Base-by-base conservation (phyloP, 805 yeast genomes). In the Kregervanrija fluxuum region DNA sequence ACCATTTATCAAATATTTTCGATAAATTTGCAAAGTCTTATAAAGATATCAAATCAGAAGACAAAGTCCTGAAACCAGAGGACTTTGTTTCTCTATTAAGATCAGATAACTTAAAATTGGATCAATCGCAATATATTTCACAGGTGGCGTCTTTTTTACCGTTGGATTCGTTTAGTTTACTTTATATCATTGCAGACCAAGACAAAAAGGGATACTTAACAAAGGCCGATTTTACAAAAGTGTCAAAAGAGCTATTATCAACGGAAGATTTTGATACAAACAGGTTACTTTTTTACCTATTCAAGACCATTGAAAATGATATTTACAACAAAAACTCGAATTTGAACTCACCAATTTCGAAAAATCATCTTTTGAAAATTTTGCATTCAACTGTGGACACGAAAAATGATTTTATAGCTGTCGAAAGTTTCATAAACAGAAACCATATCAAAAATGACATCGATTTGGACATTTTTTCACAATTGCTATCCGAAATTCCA, bases 161-260 rank as follows among this genome's bases (percentile, higher is more conserved):
- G 12, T 66, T 76, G 11, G 71, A 79, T 50, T 73, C 84, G 4
- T 79, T 78, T 61, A 85, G 84, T 5, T 72, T 90, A 48, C 78
- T 91, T 40, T 91, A 85, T 59, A 70, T 84, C 45, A 79, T 88
- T 28, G 87, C 95, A 12, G 98, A 91, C 65, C 77, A 77, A 47
- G 70, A 73, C 35, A 69, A 73, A 45, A 77, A 78, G 52, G 97
- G 96, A 8, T 80, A 72, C 47, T 38, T 63, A 17, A 55, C 59
- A 28, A 55, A 52, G 33, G 61, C 69, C 22, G 96, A 91, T 59
- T 91, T 95, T 84, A 66, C 77, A 41, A 73, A 74, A 37, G 85
- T 91, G 59, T 80, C 85, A 54, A 70, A 74, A 48, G 71, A 71
- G 32, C 63, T 76, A 8, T 31, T 62, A 5, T 52, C 71, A 49